Conservation (phyloP, 768 basidiomycete genomes). For the Strobilomyces dryophilus region DNA sequence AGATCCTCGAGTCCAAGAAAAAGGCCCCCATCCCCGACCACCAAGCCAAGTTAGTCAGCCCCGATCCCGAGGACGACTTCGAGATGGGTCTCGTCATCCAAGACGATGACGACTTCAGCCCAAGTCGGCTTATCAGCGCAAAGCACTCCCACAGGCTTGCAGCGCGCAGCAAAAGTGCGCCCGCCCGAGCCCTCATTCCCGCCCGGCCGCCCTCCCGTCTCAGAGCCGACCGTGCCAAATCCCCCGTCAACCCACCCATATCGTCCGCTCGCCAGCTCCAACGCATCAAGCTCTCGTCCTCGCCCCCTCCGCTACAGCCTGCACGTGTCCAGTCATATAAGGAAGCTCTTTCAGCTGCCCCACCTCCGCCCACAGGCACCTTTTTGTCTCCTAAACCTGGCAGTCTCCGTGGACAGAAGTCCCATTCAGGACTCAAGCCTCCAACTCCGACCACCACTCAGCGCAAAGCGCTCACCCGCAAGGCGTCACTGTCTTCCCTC, state of each 20-base stretch:
- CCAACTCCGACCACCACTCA: slow-evolving; percentile 63
- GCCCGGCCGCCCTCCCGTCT: slow-evolving; percentile 62
- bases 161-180: slow-evolving; percentile 57
- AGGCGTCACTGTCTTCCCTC: slow-evolving; percentile 75
- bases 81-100: slow-evolving; percentile 82
- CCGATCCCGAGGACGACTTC: slow-evolving; percentile 80
- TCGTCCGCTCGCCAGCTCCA: slow-evolving; percentile 69
- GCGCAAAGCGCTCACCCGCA: slow-evolving; percentile 58
- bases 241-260: slow-evolving; percentile 62
- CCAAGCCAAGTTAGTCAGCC: slow-evolving; percentile 46
- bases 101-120: slow-evolving; percentile 79
- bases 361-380: slow-evolving; percentile 47
- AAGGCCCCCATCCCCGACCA: slow-evolving; percentile 52
- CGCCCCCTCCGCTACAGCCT: slow-evolving; percentile 55
- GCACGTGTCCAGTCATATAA: slow-evolving; percentile 59
- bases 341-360: slow-evolving; percentile 45
- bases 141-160: slow-evolving; percentile 42
- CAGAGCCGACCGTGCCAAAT: slow-evolving; percentile 65
- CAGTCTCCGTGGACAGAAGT: slow-evolving; percentile 79
- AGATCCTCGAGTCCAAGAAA: slow-evolving; percentile 53
- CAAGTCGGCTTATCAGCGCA: slow-evolving; percentile 59
- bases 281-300: slow-evolving; percentile 63
- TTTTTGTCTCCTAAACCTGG: slow-evolving; percentile 67
- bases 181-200: slow-evolving; percentile 45
- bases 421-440: slow-evolving; percentile 76